A percentile compares a stretch with the other conserved stretches of the same genome.
Evolutionary conservation across 768 basidiomycete species (phyloP).

Genomic region (Boletus insuetus): DNA sequence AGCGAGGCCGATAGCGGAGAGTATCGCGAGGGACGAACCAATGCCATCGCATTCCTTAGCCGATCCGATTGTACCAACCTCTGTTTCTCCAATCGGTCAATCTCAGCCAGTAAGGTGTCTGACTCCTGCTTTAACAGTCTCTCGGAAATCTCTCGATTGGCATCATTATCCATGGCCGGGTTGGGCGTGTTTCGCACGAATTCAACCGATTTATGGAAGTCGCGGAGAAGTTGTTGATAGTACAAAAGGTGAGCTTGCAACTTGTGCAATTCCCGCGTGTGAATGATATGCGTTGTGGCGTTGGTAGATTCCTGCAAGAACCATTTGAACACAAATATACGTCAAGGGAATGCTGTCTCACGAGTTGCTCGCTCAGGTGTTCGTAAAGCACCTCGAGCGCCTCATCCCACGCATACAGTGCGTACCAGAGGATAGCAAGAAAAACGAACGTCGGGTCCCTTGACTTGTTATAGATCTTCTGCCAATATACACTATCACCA

Average conservation of each 20-base stretch:
- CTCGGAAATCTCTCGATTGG: slow-evolving; percentile 4
- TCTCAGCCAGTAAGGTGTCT: slow-evolving; percentile 36
- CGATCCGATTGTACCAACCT: slow-evolving; percentile 28
- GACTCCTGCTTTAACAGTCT: slow-evolving; percentile 18
- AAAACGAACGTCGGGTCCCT: slow-evolving; percentile 34
- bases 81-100: slow-evolving; percentile 38
- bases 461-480: slow-evolving; percentile 30
- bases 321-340: not conserved
- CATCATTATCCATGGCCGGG: slow-evolving; percentile 39
- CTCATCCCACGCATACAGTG: slow-evolving; percentile 63
- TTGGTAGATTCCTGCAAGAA: slow-evolving; percentile 43
- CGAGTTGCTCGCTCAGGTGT: slow-evolving; percentile 47
- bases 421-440: slow-evolving; percentile 52
- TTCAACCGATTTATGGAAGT: slow-evolving; percentile 49
- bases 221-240: slow-evolving; percentile 51
- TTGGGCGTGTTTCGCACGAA: slow-evolving; percentile 51
- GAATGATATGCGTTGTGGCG: slow-evolving; percentile 34
- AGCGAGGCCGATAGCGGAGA: not conserved
- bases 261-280: slow-evolving; percentile 55
- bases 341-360: slow-evolving; percentile 16
- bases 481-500: slow-evolving; percentile 37
- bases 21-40: slow-evolving; percentile 19
- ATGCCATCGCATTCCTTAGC: slow-evolving; percentile 31
- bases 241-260: slow-evolving; percentile 57
- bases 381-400: slow-evolving; percentile 49